phyloP scores from a whole-genome alignment of 2,329 filamentous ascomycete genomes.

The Penicillium frequentans region DNA sequence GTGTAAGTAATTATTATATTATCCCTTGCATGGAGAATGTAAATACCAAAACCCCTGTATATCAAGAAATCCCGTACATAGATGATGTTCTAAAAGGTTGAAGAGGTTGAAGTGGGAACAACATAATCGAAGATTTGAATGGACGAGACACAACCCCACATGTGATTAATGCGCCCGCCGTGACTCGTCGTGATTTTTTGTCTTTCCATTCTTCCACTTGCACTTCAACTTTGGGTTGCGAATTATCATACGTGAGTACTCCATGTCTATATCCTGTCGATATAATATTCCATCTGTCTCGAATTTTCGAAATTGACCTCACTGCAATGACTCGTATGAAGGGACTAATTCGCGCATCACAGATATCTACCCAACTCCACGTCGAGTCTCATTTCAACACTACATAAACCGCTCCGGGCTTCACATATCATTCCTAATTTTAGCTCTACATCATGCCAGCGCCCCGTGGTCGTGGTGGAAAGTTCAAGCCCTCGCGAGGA shows the following conservation, averaged over 20 bases:
- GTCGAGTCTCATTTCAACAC: background rate
- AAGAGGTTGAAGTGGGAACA: background rate
- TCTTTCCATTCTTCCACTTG: background rate
- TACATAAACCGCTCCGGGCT: background rate
- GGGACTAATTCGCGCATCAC: background rate
- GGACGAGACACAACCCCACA: constrained; percentile 1
- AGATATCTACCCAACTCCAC: background rate
- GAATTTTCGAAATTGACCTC: background rate
- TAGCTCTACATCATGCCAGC: constrained; percentile 33
- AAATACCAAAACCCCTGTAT: too few species aligned
- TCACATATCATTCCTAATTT: background rate
- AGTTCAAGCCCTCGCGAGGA: constrained; percentile 92
- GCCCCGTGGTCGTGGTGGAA: constrained; percentile 77
- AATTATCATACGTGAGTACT: background rate
- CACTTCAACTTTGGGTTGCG: background rate
- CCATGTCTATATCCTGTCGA: background rate
- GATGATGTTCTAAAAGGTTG: background rate
- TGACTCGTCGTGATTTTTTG: constrained; percentile 12
- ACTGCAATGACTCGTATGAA: background rate
- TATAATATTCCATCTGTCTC: background rate
- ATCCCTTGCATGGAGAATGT: background rate
- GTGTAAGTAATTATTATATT: background rate
- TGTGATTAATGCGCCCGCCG: constrained; percentile 21
- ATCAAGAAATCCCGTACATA: too few species aligned
- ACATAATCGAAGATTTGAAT: background rate